Percentiles rank a stretch among this genome's conserved stretches.
These are phyloP conservation scores for Mucor sp. DNA, from an alignment of 371 early-diverging fungal genomes.

Conservation along the genomic window DNA sequence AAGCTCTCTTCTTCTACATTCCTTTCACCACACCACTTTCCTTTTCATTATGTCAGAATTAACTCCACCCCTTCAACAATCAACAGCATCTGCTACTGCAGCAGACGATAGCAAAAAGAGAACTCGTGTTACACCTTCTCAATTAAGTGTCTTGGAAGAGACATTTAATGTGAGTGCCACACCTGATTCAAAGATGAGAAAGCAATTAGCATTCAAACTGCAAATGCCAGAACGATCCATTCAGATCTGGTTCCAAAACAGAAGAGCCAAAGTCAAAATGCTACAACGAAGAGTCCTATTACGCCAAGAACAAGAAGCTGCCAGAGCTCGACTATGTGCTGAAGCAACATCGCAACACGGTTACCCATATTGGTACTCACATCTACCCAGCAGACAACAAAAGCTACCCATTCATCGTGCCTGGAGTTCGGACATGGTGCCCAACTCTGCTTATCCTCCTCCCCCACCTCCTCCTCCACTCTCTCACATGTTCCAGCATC, in stretches of 20 bases:
- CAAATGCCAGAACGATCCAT: constrained; percentile 94
- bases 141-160: constrained; percentile 74
- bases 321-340: constrained; percentile 37
- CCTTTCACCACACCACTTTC: constrained; percentile 11
- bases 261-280: constrained; percentile 92
- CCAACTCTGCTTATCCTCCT: constrained; percentile 7
- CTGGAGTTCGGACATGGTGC: constrained; percentile 45
- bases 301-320: constrained; percentile 58
- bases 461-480: constrained; percentile 24
- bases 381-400: constrained; percentile 3
- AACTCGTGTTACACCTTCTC: constrained; percentile 74
- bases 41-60: constrained; percentile 19
- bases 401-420: constrained; percentile 39
- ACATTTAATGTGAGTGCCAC: constrained; percentile 69
- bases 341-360: constrained; percentile 29
- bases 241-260: constrained; percentile 99
- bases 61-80: constrained; percentile 8
- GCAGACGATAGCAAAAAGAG: constrained; percentile 55
- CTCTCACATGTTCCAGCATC: constrained; percentile 1
- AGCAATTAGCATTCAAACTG: constrained; percentile 81
- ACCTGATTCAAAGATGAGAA: constrained; percentile 83
- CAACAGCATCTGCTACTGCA: not conserved
- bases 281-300: constrained; percentile 55
- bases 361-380: constrained; percentile 17
- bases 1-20: constrained; percentile 9